These are phyloP conservation scores for Strigomonas galati DNA, from an alignment of 208 protist genomes.

Conservation along the genomic window DNA sequence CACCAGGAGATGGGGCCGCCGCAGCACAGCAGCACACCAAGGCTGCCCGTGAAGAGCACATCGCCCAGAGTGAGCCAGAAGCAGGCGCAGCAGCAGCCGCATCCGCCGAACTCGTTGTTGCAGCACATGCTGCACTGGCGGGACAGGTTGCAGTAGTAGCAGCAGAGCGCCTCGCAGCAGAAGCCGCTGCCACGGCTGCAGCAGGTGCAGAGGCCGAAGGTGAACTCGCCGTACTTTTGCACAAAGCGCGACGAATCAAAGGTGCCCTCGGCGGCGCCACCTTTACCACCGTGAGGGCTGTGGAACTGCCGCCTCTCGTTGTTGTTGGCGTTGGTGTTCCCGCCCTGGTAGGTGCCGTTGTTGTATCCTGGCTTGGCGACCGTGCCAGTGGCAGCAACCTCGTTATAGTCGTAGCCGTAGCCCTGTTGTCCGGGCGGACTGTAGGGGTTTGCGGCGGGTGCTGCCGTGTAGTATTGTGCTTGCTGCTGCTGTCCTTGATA, in stretches of 20 bases:
- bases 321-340: conserved; percentile 1
- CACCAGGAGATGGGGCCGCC: no score
- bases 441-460: no score
- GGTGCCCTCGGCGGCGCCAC: no score
- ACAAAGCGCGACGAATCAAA: no score
- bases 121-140: conserved; percentile 45
- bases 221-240: background rate
- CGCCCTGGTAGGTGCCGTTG: background rate
- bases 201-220: conserved; percentile 31
- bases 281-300: background rate
- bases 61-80: conserved; percentile 15
- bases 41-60: background rate
- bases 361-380: background rate
- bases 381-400: background rate
- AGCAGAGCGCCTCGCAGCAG: conserved; percentile 38
- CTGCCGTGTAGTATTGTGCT: no score
- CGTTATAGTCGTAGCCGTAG: background rate
- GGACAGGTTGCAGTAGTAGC: conserved; percentile 40
- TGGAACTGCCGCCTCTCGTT: background rate
- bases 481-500: no score
- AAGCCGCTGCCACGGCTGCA: conserved; percentile 16
- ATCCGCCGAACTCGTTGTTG: conserved; percentile 24
- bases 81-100: background rate
- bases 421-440: no score
- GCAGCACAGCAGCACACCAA: background rate